A percentile compares a stretch with the other conserved stretches of the same genome.
These are phyloP conservation scores for Chiua sp. DNA, from an alignment of 1,284 basidiomycete genomes.

Conservation along the genomic window DNA sequence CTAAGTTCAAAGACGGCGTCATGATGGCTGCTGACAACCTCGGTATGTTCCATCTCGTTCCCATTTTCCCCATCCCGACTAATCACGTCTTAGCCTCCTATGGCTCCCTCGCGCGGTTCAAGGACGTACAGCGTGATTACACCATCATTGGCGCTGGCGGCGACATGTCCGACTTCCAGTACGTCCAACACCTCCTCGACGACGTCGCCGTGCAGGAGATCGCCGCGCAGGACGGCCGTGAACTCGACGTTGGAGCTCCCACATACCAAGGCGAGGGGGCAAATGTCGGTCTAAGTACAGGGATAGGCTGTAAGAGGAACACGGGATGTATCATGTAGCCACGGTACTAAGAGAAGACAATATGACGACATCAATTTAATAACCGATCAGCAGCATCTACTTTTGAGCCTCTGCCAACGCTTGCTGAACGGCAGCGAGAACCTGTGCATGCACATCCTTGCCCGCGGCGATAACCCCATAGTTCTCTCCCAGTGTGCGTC, in stretches of 20 bases:
- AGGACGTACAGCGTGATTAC: slow-evolving; percentile 86
- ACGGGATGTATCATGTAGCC: slow-evolving; percentile 28
- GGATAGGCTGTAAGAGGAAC: background rate
- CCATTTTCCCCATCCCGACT: slow-evolving; percentile 1
- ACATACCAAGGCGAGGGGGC: slow-evolving; percentile 45
- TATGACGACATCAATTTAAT: background rate
- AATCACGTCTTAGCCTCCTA: slow-evolving; percentile 79
- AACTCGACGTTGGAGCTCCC: slow-evolving; percentile 49
- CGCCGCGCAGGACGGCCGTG: slow-evolving; percentile 82
- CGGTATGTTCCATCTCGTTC: slow-evolving; percentile 53
- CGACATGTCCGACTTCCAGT: slow-evolving; percentile 99
- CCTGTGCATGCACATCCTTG: slow-evolving; percentile 66
- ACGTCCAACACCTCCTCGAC: slow-evolving; percentile 83
- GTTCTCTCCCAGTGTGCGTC: slow-evolving; percentile 87
- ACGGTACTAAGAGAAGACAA: slow-evolving; percentile 13
- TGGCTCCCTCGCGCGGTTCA: slow-evolving; percentile 97
- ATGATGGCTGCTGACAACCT: slow-evolving; percentile 99
- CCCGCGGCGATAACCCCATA: slow-evolving; percentile 86
- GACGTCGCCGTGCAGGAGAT: slow-evolving; percentile 81
- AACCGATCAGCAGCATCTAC: background rate
- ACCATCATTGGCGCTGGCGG: slow-evolving; percentile 94
- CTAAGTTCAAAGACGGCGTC: slow-evolving; percentile 95
- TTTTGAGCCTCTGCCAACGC: slow-evolving; percentile 53
- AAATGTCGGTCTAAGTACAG: slow-evolving; percentile 38
- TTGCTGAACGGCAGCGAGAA: slow-evolving; percentile 79